These are phyloP conservation scores for Quercus agrifolia DNA, from an alignment of 306 rosid genomes.

Conservation along the genomic window DNA sequence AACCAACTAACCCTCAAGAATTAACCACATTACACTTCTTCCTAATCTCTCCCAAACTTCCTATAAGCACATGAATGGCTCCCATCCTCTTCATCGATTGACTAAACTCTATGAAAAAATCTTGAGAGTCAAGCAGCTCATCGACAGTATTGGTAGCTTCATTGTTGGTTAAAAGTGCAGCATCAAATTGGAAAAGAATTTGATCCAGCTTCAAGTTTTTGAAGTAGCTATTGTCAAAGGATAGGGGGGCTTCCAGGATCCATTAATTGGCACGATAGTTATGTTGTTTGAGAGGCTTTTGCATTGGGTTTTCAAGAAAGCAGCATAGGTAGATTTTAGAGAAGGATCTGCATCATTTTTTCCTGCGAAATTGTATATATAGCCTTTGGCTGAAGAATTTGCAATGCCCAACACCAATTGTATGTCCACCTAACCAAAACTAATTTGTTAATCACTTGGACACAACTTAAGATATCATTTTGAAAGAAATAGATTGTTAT, in stretches of 20 bases:
- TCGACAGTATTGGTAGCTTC: constrained; percentile 2
- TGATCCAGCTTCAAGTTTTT: constrained; percentile 25
- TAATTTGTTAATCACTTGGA: background rate
- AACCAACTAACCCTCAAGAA: constrained; percentile 1
- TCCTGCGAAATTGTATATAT: constrained; percentile 51
- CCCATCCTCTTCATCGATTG: constrained; percentile 62
- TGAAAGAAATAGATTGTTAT: too few species aligned
- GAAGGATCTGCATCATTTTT: constrained; percentile 59
- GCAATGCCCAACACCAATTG: constrained; percentile 42
- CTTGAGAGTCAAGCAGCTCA: constrained; percentile 10
- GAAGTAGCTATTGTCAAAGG: constrained; percentile 43
- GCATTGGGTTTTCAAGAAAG: constrained; percentile 27
- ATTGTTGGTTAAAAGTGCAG: constrained; percentile 37
- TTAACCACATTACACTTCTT: constrained; percentile 52
- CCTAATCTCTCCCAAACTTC: constrained; percentile 48
- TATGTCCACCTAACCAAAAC: constrained; percentile 10
- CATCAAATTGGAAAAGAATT: constrained; percentile 61
- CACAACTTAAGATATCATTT: background rate
- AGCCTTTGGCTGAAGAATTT: constrained; percentile 19
- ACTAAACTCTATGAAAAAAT: constrained; percentile 39
- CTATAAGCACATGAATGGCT: constrained; percentile 37
- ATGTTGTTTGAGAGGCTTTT: constrained; percentile 15
- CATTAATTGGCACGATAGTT: constrained; percentile 27
- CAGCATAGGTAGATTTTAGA: constrained; percentile 26
- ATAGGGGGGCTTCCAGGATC: constrained; percentile 32